Percentiles rank a stretch among this genome's conserved stretches.
Conservation (phyloP, 805 yeast species). For the Candida palmyrensis region DNA sequence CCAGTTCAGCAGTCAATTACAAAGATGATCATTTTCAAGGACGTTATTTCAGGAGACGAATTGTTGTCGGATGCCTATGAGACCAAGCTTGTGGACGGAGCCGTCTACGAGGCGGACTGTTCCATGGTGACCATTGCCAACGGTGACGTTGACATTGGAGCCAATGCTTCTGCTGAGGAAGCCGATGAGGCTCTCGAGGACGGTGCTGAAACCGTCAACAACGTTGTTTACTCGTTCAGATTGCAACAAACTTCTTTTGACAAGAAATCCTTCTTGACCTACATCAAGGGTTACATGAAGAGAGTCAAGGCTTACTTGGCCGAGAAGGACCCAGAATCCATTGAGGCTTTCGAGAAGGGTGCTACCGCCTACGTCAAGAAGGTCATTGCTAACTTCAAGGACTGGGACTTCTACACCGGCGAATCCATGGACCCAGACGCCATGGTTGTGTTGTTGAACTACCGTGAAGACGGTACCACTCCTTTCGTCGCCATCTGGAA, state of each 20-base stretch:
- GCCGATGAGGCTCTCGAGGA: slow-evolving; percentile 82
- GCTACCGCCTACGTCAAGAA: slow-evolving; percentile 95
- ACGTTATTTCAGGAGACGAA: slow-evolving; percentile 93
- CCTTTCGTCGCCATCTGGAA: slow-evolving; percentile 98
- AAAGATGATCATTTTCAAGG: slow-evolving; percentile 45
- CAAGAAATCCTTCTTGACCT: slow-evolving; percentile 94
- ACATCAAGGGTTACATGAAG: slow-evolving; percentile 99
- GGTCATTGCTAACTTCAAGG: slow-evolving; percentile 91
- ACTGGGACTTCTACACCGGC: slow-evolving; percentile 99
- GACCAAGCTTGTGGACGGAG: slow-evolving; percentile 79
- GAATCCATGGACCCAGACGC: slow-evolving; percentile 99
- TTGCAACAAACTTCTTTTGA: slow-evolving; percentile 93
- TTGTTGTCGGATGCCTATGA: slow-evolving; percentile 96
- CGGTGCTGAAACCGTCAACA: slow-evolving; percentile 89
- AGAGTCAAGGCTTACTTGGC: slow-evolving; percentile 84
- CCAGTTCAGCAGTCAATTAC: too few species aligned
- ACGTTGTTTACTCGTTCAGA: slow-evolving; percentile 98
- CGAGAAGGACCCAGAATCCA: slow-evolving; percentile 83
- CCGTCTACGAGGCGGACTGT: slow-evolving; percentile 96
- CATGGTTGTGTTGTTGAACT: slow-evolving; percentile 96
- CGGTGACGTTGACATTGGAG: slow-evolving; percentile 97
- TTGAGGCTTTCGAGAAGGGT: slow-evolving; percentile 93
- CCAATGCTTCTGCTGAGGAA: slow-evolving; percentile 98
- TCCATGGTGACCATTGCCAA: slow-evolving; percentile 83
- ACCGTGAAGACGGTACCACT: slow-evolving; percentile 99